phyloP scores from a whole-genome alignment of 2,329 filamentous ascomycete genomes.

The Ophiocordyceps camponoti-saundersi region DNA sequence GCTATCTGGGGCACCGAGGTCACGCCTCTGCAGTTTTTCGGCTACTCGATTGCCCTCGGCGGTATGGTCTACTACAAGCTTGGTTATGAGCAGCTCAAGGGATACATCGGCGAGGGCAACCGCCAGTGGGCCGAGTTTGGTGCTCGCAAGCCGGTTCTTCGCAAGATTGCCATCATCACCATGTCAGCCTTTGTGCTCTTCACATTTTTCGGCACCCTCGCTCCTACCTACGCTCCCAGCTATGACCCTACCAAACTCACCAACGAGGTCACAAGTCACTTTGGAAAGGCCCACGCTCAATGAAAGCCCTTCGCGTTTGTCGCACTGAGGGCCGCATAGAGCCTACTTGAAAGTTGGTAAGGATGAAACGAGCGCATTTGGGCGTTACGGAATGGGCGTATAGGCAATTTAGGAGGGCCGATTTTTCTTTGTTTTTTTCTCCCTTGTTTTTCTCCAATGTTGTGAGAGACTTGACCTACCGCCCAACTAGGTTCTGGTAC shows the following conservation, averaged over 20 bases:
- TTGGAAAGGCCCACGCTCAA: conserved; percentile 19
- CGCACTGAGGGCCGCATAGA: not conserved
- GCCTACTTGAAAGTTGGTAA: not conserved
- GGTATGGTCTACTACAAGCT: conserved; percentile 33
- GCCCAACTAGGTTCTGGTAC: conserved; percentile 4
- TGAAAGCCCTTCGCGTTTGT: not conserved
- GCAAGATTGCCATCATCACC: conserved; percentile 59
- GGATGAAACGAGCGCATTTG: conserved; percentile 2
- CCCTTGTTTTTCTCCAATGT: conserved; percentile 4
- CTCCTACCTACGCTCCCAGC: conserved; percentile 39
- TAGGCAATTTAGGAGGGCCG: conserved; percentile 13
- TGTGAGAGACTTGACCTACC: conserved; percentile 7
- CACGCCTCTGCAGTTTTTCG: conserved; percentile 53
- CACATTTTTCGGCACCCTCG: conserved; percentile 50
- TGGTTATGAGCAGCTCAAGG: conserved; percentile 35
- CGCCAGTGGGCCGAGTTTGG: conserved; percentile 82
- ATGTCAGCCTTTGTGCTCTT: conserved; percentile 47
- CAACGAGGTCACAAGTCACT: conserved; percentile 29
- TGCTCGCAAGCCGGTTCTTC: conserved; percentile 54
- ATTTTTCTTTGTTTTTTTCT: conserved; percentile 5
- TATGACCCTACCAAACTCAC: conserved; percentile 35
- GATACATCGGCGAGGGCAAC: conserved; percentile 53
- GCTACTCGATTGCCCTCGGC: conserved; percentile 53
- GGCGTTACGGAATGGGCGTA: conserved; percentile 12
- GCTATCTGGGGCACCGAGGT: conserved; percentile 63